Evolutionary conservation across 345 rosid genomes (phyloP).

Genomic region (Eucalyptus pauciflora): DNA sequence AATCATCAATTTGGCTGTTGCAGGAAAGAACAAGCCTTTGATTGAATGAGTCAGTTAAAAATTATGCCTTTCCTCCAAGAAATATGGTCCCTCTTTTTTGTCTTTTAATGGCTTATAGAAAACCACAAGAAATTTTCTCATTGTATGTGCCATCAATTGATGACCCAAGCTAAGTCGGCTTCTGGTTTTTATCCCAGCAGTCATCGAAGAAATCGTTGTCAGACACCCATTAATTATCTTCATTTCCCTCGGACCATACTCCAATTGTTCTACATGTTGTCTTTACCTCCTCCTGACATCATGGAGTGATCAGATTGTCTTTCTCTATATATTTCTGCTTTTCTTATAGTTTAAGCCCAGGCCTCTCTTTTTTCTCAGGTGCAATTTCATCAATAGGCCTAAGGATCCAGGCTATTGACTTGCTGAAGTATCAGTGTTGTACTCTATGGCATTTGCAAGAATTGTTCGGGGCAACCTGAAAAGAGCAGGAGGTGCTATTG

Average conservation of each 20-base stretch:
- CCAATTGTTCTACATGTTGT: neutral
- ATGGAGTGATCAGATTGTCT: neutral
- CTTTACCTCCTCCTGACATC: neutral
- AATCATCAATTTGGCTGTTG: neutral
- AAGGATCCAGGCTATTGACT: neutral
- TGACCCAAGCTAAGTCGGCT: constrained; percentile 8
- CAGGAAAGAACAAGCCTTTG: neutral
- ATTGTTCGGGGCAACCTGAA: constrained; percentile 31
- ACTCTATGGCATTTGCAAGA: constrained; percentile 50
- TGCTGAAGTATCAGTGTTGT: neutral
- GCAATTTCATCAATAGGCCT: neutral
- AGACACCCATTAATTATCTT: neutral
- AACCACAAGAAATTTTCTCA: neutral
- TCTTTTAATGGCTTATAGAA: neutral
- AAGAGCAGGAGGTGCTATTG: constrained; percentile 25
- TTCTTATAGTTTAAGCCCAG: neutral
- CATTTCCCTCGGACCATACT: neutral
- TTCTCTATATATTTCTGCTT: neutral
- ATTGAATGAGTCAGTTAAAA: neutral
- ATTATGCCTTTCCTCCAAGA: neutral
- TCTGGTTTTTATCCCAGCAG: constrained; percentile 11
- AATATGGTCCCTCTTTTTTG: neutral
- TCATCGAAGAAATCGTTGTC: constrained; percentile 17
- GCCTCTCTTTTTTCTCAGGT: neutral
- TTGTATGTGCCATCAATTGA: constrained; percentile 11